phyloP scores from a whole-genome alignment of 1,139 yeast species.

The Suhomyces chickasaworum region DNA sequence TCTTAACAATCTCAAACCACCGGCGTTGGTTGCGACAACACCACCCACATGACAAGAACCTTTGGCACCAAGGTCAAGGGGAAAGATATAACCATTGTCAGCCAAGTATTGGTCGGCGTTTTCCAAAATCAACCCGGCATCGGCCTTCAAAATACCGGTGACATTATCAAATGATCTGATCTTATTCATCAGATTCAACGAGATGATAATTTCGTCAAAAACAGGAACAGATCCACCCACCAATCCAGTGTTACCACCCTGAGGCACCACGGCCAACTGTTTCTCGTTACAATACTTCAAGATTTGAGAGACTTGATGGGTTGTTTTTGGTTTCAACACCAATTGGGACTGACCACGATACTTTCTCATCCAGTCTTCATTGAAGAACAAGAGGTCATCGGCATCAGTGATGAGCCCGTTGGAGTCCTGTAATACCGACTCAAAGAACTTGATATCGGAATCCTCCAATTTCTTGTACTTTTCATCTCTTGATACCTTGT shows the following conservation, averaged over 20 bases:
- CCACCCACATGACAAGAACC: slow-evolving; percentile 98
- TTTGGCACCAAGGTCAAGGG: slow-evolving; percentile 93
- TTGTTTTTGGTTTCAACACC: slow-evolving; percentile 81
- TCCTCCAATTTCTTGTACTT: slow-evolving; percentile 50
- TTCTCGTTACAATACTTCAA: slow-evolving; percentile 80
- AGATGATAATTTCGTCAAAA: slow-evolving; percentile 84
- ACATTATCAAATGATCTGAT: slow-evolving; percentile 79
- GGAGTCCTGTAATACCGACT: slow-evolving; percentile 54
- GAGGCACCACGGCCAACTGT: slow-evolving; percentile 87
- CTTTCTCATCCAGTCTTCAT: slow-evolving; percentile 97
- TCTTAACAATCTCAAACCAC: slow-evolving; percentile 84
- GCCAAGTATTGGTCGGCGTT: slow-evolving; percentile 78
- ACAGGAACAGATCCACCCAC: slow-evolving; percentile 96
- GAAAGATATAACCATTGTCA: slow-evolving; percentile 86
- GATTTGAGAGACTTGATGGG: slow-evolving; percentile 76
- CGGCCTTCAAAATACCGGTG: slow-evolving; percentile 84
- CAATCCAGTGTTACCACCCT: slow-evolving; percentile 95
- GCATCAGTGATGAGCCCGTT: slow-evolving; percentile 51
- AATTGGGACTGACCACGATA: slow-evolving; percentile 84
- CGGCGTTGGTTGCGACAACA: slow-evolving; percentile 94
- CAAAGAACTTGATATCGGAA: slow-evolving; percentile 65
- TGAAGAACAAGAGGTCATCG: slow-evolving; percentile 70
- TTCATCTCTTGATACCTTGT: slow-evolving; percentile 49
- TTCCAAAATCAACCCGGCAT: slow-evolving; percentile 90
- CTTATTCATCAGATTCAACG: slow-evolving; percentile 70